A percentile compares a stretch with the other conserved stretches of the same genome.
These are phyloP conservation scores for Rhizophagus clarus DNA, from an alignment of 192 early-diverging fungal genomes.

Conservation along the genomic window DNA sequence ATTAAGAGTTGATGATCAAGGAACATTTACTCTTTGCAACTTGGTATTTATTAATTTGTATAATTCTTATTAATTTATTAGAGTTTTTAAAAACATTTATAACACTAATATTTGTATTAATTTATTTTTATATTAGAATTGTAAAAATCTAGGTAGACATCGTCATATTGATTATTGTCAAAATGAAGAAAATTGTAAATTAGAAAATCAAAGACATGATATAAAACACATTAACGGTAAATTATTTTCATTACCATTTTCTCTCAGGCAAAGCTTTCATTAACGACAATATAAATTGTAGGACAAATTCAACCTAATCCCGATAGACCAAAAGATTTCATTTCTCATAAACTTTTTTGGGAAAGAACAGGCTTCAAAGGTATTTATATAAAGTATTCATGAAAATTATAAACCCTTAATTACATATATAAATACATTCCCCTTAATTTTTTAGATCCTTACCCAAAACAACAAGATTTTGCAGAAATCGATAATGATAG, in stretches of 20 bases:
- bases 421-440: too few relatives aligned
- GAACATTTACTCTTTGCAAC: constrained; percentile 23
- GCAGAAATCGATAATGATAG: too few relatives aligned
- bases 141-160: constrained; percentile 20
- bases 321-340: constrained; percentile 16
- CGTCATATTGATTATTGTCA: constrained; percentile 35
- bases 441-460: too few relatives aligned
- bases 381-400: too few relatives aligned
- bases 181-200: constrained; percentile 3
- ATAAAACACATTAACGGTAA: constrained; percentile 23
- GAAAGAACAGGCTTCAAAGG: constrained; percentile 27
- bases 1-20: constrained; percentile 21
- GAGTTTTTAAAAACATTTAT: too few relatives aligned
- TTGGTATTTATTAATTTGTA: background rate
- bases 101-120: too few relatives aligned
- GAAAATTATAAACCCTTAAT: too few relatives aligned
- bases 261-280: background rate
- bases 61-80: background rate
- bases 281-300: background rate
- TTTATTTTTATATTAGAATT: background rate
- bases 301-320: constrained; percentile 5
- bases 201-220: background rate
- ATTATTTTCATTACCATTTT: background rate
- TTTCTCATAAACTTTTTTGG: constrained; percentile 31
- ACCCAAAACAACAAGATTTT: too few relatives aligned